phyloP scores from a whole-genome alignment of 768 basidiomycete genomes.

The Termitomyces sp. region DNA sequence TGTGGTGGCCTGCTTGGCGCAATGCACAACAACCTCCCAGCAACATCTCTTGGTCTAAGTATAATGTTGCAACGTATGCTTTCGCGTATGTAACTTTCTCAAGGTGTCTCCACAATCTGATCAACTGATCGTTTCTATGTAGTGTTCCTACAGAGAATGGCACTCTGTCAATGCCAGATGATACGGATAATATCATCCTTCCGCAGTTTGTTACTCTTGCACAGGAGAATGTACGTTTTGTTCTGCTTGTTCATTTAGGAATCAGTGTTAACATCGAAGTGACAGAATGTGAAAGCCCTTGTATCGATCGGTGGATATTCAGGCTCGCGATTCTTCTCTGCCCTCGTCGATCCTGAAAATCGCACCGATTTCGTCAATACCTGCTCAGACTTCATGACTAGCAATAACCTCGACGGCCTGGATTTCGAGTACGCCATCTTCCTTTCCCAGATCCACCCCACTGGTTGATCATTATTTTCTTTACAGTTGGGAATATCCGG shows the following conservation, averaged over 20 bases:
- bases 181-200: slow-evolving; percentile 37
- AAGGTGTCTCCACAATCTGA: neutral
- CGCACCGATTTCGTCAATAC: slow-evolving; percentile 67
- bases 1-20: slow-evolving; percentile 61
- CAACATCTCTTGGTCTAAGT: slow-evolving; percentile 54
- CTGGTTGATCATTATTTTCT: neutral
- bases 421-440: slow-evolving; percentile 45
- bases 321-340: slow-evolving; percentile 63
- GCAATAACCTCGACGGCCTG: slow-evolving; percentile 59
- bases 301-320: slow-evolving; percentile 73
- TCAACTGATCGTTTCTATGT: slow-evolving; percentile 7
- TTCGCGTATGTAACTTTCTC: slow-evolving; percentile 39
- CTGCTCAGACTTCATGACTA: slow-evolving; percentile 41
- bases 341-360: slow-evolving; percentile 53
- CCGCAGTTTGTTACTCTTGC: slow-evolving; percentile 55
- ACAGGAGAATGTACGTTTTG: slow-evolving; percentile 36
- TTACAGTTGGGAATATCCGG: slow-evolving; percentile 81
- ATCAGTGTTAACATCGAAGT: neutral
- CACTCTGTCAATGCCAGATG: slow-evolving; percentile 27
- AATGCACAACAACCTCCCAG: slow-evolving; percentile 36
- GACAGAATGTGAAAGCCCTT: slow-evolving; percentile 53
- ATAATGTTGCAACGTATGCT: slow-evolving; percentile 46
- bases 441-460: neutral
- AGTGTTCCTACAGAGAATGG: slow-evolving; percentile 37
- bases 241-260: neutral